These are phyloP conservation scores for Penium margaritaceum DNA, from an alignment of 139 green algal species.

Conservation along the genomic window DNA sequence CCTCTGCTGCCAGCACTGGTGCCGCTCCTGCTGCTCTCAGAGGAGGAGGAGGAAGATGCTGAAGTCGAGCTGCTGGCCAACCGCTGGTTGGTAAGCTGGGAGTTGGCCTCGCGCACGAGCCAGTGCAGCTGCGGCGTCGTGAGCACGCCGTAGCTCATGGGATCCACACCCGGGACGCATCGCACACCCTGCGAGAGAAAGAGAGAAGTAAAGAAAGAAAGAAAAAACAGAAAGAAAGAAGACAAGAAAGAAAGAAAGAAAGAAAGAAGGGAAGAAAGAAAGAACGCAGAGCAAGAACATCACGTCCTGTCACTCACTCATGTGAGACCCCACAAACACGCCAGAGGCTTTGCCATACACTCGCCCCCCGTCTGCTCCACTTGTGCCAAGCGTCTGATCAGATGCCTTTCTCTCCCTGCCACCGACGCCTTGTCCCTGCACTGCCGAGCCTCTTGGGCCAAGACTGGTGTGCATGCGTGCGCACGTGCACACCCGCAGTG, in stretches of 20 bases:
- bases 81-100: not conserved
- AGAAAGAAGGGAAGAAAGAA: not conserved
- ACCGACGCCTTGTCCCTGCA: no score
- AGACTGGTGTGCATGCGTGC: no score
- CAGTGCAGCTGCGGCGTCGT: constrained; percentile 96
- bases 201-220: not conserved
- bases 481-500: no score
- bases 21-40: no score
- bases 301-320: no score
- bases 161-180: constrained; percentile 19
- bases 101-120: constrained; percentile 52
- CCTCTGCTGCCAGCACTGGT: no score
- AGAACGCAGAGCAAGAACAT: no score
- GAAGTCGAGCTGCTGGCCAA: no score
- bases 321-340: not conserved
- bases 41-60: no score
- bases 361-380: not conserved
- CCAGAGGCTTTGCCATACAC: not conserved
- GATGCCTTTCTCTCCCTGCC: no score
- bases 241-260: not conserved
- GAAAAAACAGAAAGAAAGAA: not conserved
- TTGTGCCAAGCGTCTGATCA: no score
- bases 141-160: constrained; percentile 55
- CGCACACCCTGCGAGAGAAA: constrained; percentile 14
- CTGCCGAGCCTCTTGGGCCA: no score